Evolutionary conservation across 768 basidiomycete genomes (phyloP), one percentile per base, ranked within the genome.

Genomic region (Sarcomyxa edulis): DNA sequence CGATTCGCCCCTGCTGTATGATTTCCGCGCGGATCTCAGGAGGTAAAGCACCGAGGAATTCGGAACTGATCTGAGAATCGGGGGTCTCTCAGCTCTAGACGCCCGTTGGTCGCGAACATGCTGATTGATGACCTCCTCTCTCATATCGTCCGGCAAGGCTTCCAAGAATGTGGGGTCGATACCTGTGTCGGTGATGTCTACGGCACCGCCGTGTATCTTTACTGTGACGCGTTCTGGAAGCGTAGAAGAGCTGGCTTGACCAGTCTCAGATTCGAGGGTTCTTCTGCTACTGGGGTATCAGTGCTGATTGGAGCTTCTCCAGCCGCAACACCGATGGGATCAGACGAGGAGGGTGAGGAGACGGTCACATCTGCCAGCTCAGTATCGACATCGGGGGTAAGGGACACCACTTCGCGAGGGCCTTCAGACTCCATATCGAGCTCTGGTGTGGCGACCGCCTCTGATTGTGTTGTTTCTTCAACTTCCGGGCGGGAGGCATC

Each of bases 101-200:
- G 87, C 81, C 27, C 84, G 81, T 44, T 84, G 89, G 50, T 98
- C 96, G 7, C 93, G 83, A 49, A 97, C 81, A 54, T 99, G 95
- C 54, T 99, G 96, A 52, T 94, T 93, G 37, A 99, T 72, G 24
- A 99, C 92, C 55, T 99, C 96, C 55, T 96, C 95, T 35, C 96
- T 80, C 85, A 99, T 98, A 48, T 98, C 95, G 54, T 99, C 96
- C 0, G 96, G 96, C 7, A 99, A 65, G 18, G 96, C 96, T 62
- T 97, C 93, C 41, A 99, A 68, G 74, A 99, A 99, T 5, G 91
- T 93, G 2, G 94, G 91, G 56, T 99, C 96, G 53, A 99, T 97
- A 4, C 96, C 96, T 25, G 93, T 95, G 51, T 98, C 93, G 2
- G 96, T 99, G 56, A 99, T 99, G 55, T 99, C 96, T 19, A 98